A percentile compares a stretch with the other conserved stretches of the same genome.
Evolutionary conservation across 2,329 filamentous ascomycete species (phyloP).

Genomic region (Trichophyton simii): DNA sequence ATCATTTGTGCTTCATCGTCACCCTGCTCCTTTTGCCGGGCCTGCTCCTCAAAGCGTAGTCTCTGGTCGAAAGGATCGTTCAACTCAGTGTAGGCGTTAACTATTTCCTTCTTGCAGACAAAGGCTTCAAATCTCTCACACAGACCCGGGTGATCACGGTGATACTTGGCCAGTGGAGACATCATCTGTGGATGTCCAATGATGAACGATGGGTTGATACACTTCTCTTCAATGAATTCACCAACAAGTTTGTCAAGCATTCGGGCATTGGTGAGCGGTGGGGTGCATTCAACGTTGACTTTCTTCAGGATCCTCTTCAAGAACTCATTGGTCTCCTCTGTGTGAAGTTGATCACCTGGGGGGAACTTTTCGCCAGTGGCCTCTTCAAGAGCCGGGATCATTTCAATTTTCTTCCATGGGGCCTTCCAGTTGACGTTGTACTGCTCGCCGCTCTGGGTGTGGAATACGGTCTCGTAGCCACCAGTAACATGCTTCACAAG

Average conservation of each 20-base stretch:
- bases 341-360: slow-evolving; percentile 77
- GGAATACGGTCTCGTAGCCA: slow-evolving; percentile 71
- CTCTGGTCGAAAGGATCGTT: slow-evolving; percentile 95
- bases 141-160: slow-evolving; percentile 66
- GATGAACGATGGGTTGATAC: slow-evolving; percentile 87
- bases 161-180: slow-evolving; percentile 93
- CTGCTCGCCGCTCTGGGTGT: slow-evolving; percentile 71
- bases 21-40: slow-evolving; percentile 85
- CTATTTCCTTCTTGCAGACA: slow-evolving; percentile 93
- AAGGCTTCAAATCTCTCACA: slow-evolving; percentile 98
- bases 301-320: slow-evolving; percentile 74
- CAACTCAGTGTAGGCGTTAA: slow-evolving; percentile 95
- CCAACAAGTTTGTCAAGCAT: slow-evolving; percentile 94
- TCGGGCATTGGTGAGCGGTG: slow-evolving; percentile 81
- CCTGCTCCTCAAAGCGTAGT: slow-evolving; percentile 86
- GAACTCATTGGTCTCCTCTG: slow-evolving; percentile 76
- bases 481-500: slow-evolving; percentile 84
- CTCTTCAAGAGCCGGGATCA: slow-evolving; percentile 88
- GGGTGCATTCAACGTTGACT: slow-evolving; percentile 76
- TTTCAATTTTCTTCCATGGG: slow-evolving; percentile 86
- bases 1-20: slow-evolving; percentile 94
- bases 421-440: slow-evolving; percentile 93
- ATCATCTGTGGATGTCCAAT: slow-evolving; percentile 75
- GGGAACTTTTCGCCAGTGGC: slow-evolving; percentile 90
- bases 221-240: slow-evolving; percentile 89